phyloP scores from a whole-genome alignment of 176 grass and related monocot species.

The Urochloa ruziziensis region DNA sequence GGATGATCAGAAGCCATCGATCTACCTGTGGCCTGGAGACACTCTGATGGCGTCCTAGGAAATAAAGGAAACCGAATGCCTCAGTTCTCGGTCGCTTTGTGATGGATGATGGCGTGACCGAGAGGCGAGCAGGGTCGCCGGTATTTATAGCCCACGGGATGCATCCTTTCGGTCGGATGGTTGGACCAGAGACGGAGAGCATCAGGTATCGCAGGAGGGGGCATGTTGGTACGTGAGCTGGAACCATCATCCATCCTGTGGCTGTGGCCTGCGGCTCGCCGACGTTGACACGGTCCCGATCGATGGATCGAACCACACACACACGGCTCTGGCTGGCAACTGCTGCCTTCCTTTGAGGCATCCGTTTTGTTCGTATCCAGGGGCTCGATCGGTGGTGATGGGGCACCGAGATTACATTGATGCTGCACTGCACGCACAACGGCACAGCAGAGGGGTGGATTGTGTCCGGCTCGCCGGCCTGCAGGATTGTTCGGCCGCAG shows the following conservation, averaged over 20 bases:
- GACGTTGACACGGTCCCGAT: slow-evolving; percentile 15
- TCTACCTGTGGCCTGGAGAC: background rate
- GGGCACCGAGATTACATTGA: background rate
- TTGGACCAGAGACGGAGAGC: slow-evolving; percentile 27
- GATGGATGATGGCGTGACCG: background rate
- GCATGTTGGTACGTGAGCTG: slow-evolving; percentile 18
- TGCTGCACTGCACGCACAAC: background rate
- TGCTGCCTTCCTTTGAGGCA: background rate
- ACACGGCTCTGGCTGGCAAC: background rate
- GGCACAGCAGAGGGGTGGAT: background rate
- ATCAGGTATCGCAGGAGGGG: background rate
- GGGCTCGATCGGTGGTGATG: background rate
- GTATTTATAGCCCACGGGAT: slow-evolving; percentile 24
- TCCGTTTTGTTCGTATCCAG: background rate
- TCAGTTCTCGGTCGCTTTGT: background rate
- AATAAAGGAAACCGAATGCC: background rate
- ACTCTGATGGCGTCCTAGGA: background rate
- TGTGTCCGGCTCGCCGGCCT: background rate
- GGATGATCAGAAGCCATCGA: background rate
- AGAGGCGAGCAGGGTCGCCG: background rate
- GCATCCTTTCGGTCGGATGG: background rate
- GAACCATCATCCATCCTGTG: background rate
- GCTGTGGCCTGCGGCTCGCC: background rate
- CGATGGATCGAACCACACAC: background rate
- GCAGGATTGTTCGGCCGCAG: background rate